A percentile compares a stretch with the other conserved stretches of the same genome.
These are phyloP conservation scores for Suillus paluster DNA, from an alignment of 768 basidiomycete species.

Conservation along the genomic window DNA sequence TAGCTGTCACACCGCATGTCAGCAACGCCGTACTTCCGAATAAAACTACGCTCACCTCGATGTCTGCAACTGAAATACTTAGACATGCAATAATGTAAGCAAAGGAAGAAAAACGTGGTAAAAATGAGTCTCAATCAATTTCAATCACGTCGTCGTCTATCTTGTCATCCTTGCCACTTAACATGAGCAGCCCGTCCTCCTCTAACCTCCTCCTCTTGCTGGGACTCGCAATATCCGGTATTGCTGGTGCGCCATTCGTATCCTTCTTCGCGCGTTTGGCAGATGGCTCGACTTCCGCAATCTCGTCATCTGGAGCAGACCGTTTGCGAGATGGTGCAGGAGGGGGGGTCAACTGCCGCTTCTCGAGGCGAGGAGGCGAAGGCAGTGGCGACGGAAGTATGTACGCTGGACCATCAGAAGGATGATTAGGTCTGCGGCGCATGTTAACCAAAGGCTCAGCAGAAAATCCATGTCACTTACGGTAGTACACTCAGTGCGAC, in stretches of 20 bases:
- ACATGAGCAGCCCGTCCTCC: constrained; percentile 72
- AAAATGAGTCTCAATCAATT: constrained; percentile 48
- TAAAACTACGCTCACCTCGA: not conserved
- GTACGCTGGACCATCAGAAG: constrained; percentile 52
- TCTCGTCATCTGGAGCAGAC: constrained; percentile 58
- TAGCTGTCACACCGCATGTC: not conserved
- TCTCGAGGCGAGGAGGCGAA: constrained; percentile 47
- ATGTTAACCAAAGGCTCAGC: not conserved
- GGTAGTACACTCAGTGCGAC: constrained; percentile 71
- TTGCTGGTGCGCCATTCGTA: constrained; percentile 30
- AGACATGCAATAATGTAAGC: constrained; percentile 11
- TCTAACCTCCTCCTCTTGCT: constrained; percentile 70
- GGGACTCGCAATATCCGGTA: constrained; percentile 46
- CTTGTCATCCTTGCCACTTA: constrained; percentile 60
- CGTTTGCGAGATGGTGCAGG: constrained; percentile 60
- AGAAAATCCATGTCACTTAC: constrained; percentile 48
- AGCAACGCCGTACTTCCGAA: not conserved
- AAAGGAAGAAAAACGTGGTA: constrained; percentile 6
- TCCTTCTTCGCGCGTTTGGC: constrained; percentile 56
- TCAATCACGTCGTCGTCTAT: constrained; percentile 60
- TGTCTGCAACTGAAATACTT: not conserved
- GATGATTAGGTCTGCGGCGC: constrained; percentile 56
- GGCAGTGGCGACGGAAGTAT: constrained; percentile 73
- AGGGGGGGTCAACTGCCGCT: constrained; percentile 45
- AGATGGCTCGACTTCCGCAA: constrained; percentile 58